Base-by-base conservation (phyloP, 2,329 filamentous ascomycete species). In the Trichophyton verrucosum region DNA sequence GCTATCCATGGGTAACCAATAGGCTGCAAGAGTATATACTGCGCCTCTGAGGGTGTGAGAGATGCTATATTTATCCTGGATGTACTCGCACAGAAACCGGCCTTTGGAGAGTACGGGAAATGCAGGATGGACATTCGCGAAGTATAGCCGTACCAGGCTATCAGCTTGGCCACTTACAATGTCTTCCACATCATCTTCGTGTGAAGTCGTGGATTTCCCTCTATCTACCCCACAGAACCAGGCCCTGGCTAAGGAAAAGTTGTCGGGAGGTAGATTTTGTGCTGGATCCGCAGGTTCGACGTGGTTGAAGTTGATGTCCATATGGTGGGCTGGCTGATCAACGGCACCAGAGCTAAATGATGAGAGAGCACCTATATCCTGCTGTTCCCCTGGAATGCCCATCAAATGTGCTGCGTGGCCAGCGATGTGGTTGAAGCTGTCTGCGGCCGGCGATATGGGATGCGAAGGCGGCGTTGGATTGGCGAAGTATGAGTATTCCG, bases 271-370 rank as follows among this genome's bases (percentile, higher is more conserved):
- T 22, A 72, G 71, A 36, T 74, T 72, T 11, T 66, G 62, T 36
- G 68, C 63, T 2, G 68, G 59, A 56, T 72, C 67, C 8, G 76
- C 76, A 13, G 70, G 64, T 42, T 73, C 72, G 0, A 78, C 74
- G 58, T 78, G 76, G 20, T 76, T 68, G 56, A 78, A 73, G 57
- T 77, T 76, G 62, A 75, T 77, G 61, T 77, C 76, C 6, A 79
- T 70, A 27, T 66, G 68, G 57, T 76, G 68, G 58, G 75, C 74
- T 17, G 73, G 71, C n/a, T 75, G 74, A 49, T 77, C 78, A 51
- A 78, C 67, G 30, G 80, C 74, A 17, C 76, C 72, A 40, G 77
- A 79, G 17, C 77, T 70, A 60, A 80, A 79, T 9, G 76, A 77
- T 42, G 76, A 74, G 3, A 80, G 70, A 7, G 80, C 71, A 63